A percentile compares a stretch with the other conserved stretches of the same genome.
phyloP scores from a whole-genome alignment of 768 basidiomycete genomes.

The Serendipita indica region DNA sequence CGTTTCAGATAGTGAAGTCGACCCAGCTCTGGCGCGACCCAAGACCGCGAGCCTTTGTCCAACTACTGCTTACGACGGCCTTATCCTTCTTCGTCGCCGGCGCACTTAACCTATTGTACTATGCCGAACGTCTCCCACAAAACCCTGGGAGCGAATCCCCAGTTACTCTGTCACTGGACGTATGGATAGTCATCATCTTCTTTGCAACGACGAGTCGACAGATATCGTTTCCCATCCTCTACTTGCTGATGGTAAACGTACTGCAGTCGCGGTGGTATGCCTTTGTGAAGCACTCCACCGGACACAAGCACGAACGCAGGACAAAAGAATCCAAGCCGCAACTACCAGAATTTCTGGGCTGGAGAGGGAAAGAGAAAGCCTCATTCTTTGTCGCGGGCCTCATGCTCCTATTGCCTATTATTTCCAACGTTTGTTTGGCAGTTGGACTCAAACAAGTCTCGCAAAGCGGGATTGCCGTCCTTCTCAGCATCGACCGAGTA shows the following conservation, averaged over 20 bases:
- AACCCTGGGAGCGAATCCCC: background rate
- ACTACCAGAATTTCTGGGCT: background rate
- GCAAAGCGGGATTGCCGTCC: background rate
- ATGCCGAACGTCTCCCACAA: background rate
- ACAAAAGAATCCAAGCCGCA: background rate
- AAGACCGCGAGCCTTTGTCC: background rate
- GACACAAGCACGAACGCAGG: background rate
- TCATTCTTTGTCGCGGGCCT: background rate
- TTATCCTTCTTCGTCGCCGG: background rate
- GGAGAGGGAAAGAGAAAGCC: background rate
- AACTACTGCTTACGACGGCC: background rate
- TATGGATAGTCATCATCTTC: background rate
- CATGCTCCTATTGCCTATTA: background rate
- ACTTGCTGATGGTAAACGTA: background rate
- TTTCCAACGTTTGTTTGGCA: background rate
- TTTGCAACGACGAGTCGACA: background rate
- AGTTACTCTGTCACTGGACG: background rate
- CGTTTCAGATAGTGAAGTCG: background rate
- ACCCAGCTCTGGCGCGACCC: background rate
- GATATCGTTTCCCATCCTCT: background rate
- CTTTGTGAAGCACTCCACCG: background rate
- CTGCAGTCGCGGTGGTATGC: conserved; percentile 5
- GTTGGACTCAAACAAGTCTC: background rate
- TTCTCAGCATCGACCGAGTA: background rate
- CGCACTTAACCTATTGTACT: background rate